phyloP scores from a whole-genome alignment of 1,284 basidiomycete species.

The Moesziomyces parantarcticus region DNA sequence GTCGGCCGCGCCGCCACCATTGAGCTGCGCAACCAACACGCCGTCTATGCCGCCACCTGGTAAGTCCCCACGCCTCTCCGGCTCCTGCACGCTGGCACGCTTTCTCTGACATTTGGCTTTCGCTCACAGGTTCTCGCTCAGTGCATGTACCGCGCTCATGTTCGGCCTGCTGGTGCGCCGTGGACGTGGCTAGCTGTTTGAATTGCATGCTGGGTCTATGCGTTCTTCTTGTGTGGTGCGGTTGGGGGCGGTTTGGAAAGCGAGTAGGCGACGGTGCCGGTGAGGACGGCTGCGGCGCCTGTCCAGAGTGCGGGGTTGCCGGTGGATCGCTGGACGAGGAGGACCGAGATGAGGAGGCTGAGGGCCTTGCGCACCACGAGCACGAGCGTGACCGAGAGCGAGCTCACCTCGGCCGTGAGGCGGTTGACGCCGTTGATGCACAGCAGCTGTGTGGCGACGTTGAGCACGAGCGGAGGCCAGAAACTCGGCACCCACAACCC shows the following conservation, averaged over 20 bases:
- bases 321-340: conserved; percentile 69
- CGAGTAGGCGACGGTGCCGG: conserved; percentile 78
- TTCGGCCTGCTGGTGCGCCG: conserved; percentile 49
- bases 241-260: conserved; percentile 10
- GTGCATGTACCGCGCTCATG: conserved; percentile 58
- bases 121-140: conserved; percentile 51
- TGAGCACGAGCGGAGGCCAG: conserved; percentile 75
- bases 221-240: neutral
- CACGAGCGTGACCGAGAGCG: conserved; percentile 86
- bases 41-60: conserved; percentile 96
- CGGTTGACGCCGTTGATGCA: conserved; percentile 92
- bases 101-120: neutral
- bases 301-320: conserved; percentile 48
- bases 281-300: conserved; percentile 73
- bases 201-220: neutral
- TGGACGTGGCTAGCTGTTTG: conserved; percentile 23
- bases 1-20: conserved; percentile 85
- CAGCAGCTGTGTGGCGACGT: conserved; percentile 85
- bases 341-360: conserved; percentile 81
- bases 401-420: conserved; percentile 78
- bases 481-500: conserved; percentile 73
- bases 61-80: conserved; percentile 65
- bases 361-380: conserved; percentile 89
- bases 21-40: conserved; percentile 92
- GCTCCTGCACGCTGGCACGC: neutral